A percentile compares a stretch with the other conserved stretches of the same genome.
Evolutionary conservation across 1,139 yeast genomes (phyloP).

Genomic region (Yamadazyma songkhlaensis): DNA sequence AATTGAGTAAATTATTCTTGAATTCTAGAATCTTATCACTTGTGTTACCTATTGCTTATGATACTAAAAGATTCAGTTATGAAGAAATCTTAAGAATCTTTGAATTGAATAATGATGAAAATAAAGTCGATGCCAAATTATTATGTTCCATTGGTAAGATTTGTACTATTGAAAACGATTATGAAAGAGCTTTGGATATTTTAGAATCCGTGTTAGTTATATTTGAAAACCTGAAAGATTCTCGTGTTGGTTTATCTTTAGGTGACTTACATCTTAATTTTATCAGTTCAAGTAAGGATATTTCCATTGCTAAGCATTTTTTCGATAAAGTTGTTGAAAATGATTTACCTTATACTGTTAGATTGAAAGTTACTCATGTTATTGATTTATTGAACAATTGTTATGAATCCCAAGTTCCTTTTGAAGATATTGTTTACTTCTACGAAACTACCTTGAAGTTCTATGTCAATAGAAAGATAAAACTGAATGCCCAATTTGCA

Average conservation of each 20-base stretch:
- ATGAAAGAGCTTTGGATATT: slow-evolving; percentile 37
- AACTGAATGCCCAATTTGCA: slow-evolving; percentile 55
- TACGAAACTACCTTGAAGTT: slow-evolving; percentile 65
- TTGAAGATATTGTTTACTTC: slow-evolving; percentile 55
- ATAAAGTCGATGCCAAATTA: slow-evolving; percentile 24
- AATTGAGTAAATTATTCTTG: slow-evolving; percentile 29
- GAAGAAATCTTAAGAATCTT: slow-evolving; percentile 47
- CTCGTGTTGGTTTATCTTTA: slow-evolving; percentile 16
- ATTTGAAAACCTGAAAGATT: slow-evolving; percentile 19
- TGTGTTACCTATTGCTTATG: slow-evolving; percentile 66
- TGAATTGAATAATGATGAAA: slow-evolving; percentile 29
- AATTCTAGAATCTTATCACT: slow-evolving; percentile 67
- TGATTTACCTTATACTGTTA: slow-evolving; percentile 70
- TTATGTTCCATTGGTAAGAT: slow-evolving; percentile 40
- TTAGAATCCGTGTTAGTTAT: slow-evolving; percentile 35
- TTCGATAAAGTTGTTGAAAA: slow-evolving; percentile 67
- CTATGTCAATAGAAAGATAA: slow-evolving; percentile 36
- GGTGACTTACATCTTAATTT: slow-evolving; percentile 72
- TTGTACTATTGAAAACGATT: slow-evolving; percentile 39
- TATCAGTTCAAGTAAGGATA: slow-evolving; percentile 77
- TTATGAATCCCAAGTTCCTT: slow-evolving; percentile 55
- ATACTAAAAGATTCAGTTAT: slow-evolving; percentile 58
- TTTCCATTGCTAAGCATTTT: slow-evolving; percentile 67
- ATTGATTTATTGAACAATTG: slow-evolving; percentile 64
- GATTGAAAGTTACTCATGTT: slow-evolving; percentile 73